Conservation (phyloP, 805 yeast genomes). For the Barnettozyma pratensis region DNA sequence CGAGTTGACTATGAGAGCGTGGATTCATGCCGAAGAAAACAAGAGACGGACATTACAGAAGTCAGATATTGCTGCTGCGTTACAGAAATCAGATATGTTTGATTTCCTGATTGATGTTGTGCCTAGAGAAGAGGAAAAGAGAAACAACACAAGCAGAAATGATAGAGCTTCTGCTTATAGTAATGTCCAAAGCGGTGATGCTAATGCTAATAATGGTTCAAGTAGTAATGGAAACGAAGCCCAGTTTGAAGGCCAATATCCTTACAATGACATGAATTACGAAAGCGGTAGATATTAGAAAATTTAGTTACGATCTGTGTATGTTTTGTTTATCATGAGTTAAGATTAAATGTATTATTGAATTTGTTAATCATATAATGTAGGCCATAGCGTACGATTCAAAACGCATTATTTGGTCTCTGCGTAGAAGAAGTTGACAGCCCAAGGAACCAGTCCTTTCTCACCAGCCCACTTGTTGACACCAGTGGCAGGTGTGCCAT, state of each 20-base stretch:
- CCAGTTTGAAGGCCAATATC: not conserved
- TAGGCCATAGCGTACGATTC: too few species aligned
- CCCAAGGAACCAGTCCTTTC: conserved; percentile 59
- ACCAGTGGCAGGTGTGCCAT: conserved; percentile 76
- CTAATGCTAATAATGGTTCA: not conserved
- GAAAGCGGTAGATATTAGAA: too few species aligned
- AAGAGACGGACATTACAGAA: conserved; percentile 92
- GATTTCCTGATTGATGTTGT: conserved; percentile 95
- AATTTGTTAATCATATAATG: too few species aligned
- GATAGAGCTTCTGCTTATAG: not conserved
- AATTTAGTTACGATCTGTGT: too few species aligned
- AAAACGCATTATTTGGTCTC: conserved; percentile 37
- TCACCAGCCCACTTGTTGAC: conserved; percentile 67
- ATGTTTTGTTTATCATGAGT: not conserved
- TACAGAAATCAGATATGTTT: conserved; percentile 94
- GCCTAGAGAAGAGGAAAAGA: conserved; percentile 70
- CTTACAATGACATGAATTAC: not conserved
- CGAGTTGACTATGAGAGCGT: conserved; percentile 95
- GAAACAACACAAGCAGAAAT: not conserved
- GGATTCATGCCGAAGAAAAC: conserved; percentile 98
- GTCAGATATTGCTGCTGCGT: conserved; percentile 91
- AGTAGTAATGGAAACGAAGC: not conserved
- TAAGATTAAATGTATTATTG: too few species aligned
- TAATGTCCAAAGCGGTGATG: not conserved
- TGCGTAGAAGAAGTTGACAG: conserved; percentile 82